These are phyloP conservation scores for Stentor roeselii DNA, from an alignment of 73 alveolate species.

Conservation along the genomic window DNA sequence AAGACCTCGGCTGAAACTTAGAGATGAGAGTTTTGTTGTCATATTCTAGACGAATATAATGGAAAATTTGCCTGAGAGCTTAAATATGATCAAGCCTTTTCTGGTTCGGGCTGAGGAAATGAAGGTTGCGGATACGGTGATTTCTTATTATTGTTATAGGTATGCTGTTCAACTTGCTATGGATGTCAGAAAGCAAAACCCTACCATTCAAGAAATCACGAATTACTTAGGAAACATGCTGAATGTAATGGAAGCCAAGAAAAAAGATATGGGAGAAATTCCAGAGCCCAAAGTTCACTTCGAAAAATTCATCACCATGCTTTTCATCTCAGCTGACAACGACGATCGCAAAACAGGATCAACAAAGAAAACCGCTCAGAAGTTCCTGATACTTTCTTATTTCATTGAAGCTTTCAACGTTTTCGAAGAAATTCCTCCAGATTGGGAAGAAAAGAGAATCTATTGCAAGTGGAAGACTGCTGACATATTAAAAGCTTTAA, in stretches of 20 bases:
- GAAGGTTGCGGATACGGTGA: not conserved
- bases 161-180: constrained; percentile 1
- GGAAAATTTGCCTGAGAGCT: not conserved
- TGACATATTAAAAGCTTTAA: not conserved
- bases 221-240: not conserved
- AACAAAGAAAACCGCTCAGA: constrained; percentile 20
- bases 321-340: constrained; percentile 8
- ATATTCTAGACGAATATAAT: no score
- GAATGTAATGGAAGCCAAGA: not conserved
- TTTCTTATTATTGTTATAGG: not conserved
- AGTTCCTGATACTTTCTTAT: not conserved
- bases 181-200: not conserved
- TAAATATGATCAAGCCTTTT: not conserved
- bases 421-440: constrained; percentile 3
- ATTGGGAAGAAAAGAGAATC: constrained; percentile 22
- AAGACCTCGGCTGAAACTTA: no score
- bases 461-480: constrained; percentile 23
- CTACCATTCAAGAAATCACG: not conserved
- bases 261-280: not conserved
- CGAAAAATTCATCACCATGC: not conserved
- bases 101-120: constrained; percentile 1
- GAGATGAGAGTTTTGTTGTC: no score
- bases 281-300: constrained; percentile 9
- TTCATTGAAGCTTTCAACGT: constrained; percentile 16
- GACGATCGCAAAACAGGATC: constrained; percentile 25